phyloP scores from a whole-genome alignment of 2,329 filamentous ascomycete species.

The Talaromyces sp. region DNA sequence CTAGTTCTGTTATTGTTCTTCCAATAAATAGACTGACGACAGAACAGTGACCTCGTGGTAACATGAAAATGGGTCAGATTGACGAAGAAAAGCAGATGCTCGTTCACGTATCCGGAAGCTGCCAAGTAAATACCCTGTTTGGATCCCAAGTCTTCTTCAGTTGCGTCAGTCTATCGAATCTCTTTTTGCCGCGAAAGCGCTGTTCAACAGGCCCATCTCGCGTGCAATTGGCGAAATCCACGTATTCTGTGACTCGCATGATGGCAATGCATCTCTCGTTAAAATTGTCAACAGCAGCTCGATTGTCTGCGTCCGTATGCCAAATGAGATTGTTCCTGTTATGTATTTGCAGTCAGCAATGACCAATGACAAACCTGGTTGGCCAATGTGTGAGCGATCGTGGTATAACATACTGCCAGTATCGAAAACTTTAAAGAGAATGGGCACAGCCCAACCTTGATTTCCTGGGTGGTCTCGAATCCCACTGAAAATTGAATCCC shows the following conservation, averaged over 20 bases:
- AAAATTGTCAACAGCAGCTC: not conserved
- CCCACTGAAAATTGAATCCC: slow-evolving; percentile 19
- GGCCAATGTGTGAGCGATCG: not conserved
- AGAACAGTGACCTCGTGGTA: not conserved
- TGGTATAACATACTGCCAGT: slow-evolving; percentile 2
- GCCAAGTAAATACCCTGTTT: not conserved
- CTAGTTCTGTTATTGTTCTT: not conserved
- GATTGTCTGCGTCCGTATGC: not conserved
- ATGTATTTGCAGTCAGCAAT: not conserved
- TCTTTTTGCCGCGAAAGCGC: slow-evolving; percentile 5
- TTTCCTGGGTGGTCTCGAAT: not conserved
- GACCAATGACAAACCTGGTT: not conserved
- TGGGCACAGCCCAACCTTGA: not conserved
- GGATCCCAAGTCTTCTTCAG: not conserved
- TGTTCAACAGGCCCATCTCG: slow-evolving; percentile 13
- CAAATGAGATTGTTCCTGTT: slow-evolving; percentile 3
- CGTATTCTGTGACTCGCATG: slow-evolving; percentile 13
- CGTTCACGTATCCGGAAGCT: not conserved
- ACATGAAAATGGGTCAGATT: not conserved
- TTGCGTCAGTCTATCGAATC: not conserved
- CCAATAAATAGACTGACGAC: not conserved
- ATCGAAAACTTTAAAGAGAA: not conserved
- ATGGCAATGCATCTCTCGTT: not conserved
- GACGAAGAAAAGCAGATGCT: not conserved
- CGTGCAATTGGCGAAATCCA: slow-evolving; percentile 16